phyloP scores from a whole-genome alignment of 176 grass and related monocot species.

The Ananas comosus region DNA sequence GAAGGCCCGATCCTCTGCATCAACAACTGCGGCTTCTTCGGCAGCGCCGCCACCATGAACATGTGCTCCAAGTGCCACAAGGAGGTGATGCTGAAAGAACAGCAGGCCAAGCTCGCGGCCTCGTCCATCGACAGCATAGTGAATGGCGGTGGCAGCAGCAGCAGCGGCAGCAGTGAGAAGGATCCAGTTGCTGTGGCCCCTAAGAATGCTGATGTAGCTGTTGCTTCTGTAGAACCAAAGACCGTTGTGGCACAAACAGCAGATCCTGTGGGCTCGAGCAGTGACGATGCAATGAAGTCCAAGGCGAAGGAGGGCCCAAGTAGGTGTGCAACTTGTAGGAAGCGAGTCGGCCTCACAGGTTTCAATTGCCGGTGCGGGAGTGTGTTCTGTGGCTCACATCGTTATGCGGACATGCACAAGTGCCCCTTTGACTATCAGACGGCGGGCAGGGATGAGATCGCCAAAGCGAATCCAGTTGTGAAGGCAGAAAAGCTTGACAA shows the following conservation, averaged over 20 bases:
- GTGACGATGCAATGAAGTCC: constrained; percentile 14
- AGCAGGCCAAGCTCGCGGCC: constrained; percentile 62
- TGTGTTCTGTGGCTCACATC: constrained; percentile 54
- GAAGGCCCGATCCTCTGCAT: constrained; percentile 89
- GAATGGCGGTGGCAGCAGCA: constrained; percentile 37
- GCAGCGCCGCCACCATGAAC: constrained; percentile 71
- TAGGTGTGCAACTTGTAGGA: constrained; percentile 60
- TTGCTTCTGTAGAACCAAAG: constrained; percentile 35
- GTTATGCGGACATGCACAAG: constrained; percentile 84
- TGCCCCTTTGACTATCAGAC: constrained; percentile 84
- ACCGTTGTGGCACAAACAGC: constrained; percentile 11
- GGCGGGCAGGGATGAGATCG: constrained; percentile 74
- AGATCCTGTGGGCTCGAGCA: constrained; percentile 23
- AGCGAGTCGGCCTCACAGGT: constrained; percentile 71
- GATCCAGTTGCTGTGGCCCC: constrained; percentile 20
- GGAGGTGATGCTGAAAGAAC: constrained; percentile 66
- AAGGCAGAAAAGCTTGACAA: constrained; percentile 96
- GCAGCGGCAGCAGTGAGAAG: constrained; percentile 21
- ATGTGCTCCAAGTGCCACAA: constrained; percentile 99
- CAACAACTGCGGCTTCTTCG: constrained; percentile 97
- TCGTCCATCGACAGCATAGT: constrained; percentile 82
- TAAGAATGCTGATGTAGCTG: constrained; percentile 19
- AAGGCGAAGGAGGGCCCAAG: constrained; percentile 70
- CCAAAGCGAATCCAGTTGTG: constrained; percentile 91
- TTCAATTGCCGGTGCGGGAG: constrained; percentile 92